Conservation (phyloP, 1,284 basidiomycete species). For the Boletus hoseneyae region DNA sequence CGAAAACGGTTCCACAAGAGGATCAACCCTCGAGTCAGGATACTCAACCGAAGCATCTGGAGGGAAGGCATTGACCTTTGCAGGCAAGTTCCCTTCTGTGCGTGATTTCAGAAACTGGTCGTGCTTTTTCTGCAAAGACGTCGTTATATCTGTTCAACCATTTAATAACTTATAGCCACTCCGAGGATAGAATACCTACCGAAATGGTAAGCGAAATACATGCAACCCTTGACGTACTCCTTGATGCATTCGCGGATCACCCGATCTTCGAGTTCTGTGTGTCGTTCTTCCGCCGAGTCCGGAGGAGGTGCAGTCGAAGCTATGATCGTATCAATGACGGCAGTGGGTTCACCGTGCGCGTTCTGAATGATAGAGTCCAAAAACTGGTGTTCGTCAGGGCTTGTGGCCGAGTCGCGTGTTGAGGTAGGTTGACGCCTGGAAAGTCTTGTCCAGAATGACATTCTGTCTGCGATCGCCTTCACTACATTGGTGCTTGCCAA, state of each 20-base stretch:
- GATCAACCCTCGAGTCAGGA: constrained; percentile 45
- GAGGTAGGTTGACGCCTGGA: constrained; percentile 40
- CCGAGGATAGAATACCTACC: constrained; percentile 42
- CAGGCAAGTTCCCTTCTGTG: constrained; percentile 53
- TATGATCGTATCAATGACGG: constrained; percentile 53
- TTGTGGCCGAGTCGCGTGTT: constrained; percentile 10
- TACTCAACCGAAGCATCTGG: constrained; percentile 6
- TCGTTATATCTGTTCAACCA: constrained; percentile 61
- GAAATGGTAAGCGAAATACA: constrained; percentile 80
- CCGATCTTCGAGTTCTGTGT: constrained; percentile 71
- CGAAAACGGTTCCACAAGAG: constrained; percentile 63
- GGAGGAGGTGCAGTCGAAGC: constrained; percentile 58
- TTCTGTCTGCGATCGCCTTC: constrained; percentile 57
- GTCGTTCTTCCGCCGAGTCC: constrained; percentile 56
- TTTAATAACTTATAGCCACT: not conserved
- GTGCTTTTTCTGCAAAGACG: constrained; percentile 76
- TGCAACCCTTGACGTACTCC: constrained; percentile 71
- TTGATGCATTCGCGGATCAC: constrained; percentile 69
- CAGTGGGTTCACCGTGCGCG: constrained; percentile 44
- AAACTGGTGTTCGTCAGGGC: constrained; percentile 37
- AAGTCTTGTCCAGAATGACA: constrained; percentile 69
- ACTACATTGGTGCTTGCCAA: constrained; percentile 48
- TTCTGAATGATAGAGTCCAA: constrained; percentile 53
- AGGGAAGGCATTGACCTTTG: constrained; percentile 48
- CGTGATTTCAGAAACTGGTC: constrained; percentile 55